Evolutionary conservation across 2,329 filamentous ascomycete species (phyloP).

Genomic region (Clarireedia monteithiana): DNA sequence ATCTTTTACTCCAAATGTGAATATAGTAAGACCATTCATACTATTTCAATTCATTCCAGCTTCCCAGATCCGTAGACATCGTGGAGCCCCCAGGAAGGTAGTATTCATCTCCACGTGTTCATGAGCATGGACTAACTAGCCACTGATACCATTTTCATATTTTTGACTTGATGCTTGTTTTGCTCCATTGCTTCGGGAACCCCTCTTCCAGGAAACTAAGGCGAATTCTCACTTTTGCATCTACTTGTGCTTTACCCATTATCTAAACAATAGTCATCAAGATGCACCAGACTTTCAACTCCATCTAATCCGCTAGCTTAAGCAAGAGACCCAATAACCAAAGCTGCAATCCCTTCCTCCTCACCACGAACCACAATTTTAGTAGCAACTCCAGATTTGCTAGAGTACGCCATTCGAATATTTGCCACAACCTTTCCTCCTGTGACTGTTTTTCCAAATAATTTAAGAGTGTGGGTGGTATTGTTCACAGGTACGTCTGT

Average conservation of each 20-base stretch:
- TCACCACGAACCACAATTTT: slow-evolving; percentile 91
- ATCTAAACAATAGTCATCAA: slow-evolving; percentile 24
- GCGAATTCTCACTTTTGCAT: slow-evolving; percentile 8
- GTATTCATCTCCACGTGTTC: background rate
- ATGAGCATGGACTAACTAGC: background rate
- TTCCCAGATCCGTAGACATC: too few species aligned
- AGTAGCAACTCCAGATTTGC: slow-evolving; percentile 88
- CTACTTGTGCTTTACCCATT: slow-evolving; percentile 18
- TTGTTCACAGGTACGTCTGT: slow-evolving; percentile 84
- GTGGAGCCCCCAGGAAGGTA: too few species aligned
- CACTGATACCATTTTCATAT: slow-evolving; percentile 1
- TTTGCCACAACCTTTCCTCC: slow-evolving; percentile 83
- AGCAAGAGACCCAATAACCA: slow-evolving; percentile 78
- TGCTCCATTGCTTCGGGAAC: background rate
- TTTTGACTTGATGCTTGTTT: slow-evolving; percentile 5
- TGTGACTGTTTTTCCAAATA: slow-evolving; percentile 89
- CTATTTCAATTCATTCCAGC: too few species aligned
- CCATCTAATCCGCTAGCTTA: slow-evolving; percentile 22
- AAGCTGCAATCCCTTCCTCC: slow-evolving; percentile 79
- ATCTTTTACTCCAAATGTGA: background rate
- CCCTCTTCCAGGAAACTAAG: slow-evolving; percentile 11
- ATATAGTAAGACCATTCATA: too few species aligned
- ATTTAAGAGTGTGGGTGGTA: slow-evolving; percentile 88
- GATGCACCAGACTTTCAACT: slow-evolving; percentile 21
- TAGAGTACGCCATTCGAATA: slow-evolving; percentile 88